Percentiles rank a stretch among this genome's conserved stretches.
Conservation (phyloP, 192 early-diverging fungal genomes). For the Backusella morwellensis region DNA sequence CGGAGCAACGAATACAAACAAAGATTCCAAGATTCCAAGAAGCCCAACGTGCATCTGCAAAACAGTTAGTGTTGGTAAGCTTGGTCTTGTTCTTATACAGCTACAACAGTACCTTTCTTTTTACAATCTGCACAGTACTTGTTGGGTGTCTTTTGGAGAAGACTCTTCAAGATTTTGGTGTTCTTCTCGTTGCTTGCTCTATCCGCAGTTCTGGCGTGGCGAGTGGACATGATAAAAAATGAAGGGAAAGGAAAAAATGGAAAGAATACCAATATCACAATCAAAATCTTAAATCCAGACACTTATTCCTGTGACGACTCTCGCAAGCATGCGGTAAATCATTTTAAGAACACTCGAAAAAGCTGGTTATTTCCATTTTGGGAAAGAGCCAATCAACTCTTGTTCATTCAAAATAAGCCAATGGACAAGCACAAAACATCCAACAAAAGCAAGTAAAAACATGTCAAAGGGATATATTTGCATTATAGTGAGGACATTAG, state of each 20-base stretch:
- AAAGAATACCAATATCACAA: not conserved
- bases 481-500: not conserved
- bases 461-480: not conserved
- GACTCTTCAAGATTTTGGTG: conserved; percentile 64
- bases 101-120: conserved; percentile 57
- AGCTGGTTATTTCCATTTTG: not conserved
- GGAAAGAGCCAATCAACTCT: not conserved
- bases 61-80: not conserved
- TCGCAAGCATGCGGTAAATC: too few relatives aligned
- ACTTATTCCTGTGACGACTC: not conserved
- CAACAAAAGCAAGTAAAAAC: not conserved
- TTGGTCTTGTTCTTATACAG: not conserved
- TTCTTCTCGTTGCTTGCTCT: conserved; percentile 73
- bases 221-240: conserved; percentile 52
- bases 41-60: conserved; percentile 72
- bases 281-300: too few relatives aligned
- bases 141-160: conserved; percentile 69
- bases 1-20: conserved; percentile 64
- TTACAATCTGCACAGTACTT: conserved; percentile 79
- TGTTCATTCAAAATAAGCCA: not conserved
- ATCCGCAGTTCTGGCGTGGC: conserved; percentile 62
- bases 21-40: conserved; percentile 61
- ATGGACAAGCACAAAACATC: not conserved
- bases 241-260: conserved; percentile 1
- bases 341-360: not conserved